Percentiles rank a stretch among this genome's conserved stretches.
phyloP scores from a whole-genome alignment of 805 yeast species.

The Lachancea fermentati region DNA sequence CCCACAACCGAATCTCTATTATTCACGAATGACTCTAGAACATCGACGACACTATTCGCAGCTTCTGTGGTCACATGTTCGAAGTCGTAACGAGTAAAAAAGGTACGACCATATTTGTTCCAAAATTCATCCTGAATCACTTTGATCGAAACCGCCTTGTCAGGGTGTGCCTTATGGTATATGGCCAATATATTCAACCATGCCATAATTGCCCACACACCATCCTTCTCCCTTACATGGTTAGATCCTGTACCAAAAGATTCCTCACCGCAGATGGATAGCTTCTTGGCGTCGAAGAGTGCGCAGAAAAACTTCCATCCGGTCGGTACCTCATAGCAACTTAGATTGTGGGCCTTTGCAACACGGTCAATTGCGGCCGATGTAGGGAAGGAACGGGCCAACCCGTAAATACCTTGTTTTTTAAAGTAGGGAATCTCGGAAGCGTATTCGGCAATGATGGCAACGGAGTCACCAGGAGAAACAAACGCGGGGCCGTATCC shows the following conservation, averaged over 20 bases:
- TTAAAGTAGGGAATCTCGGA: constrained; percentile 87
- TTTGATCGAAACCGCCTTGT: constrained; percentile 58
- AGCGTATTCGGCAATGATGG: constrained; percentile 93
- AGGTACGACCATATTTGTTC: constrained; percentile 92
- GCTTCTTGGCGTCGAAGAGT: constrained; percentile 83
- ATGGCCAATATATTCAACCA: constrained; percentile 95
- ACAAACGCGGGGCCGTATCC: constrained; percentile 86
- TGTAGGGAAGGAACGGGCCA: constrained; percentile 98
- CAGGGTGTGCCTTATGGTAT: constrained; percentile 58
- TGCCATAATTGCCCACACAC: constrained; percentile 95
- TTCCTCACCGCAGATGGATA: constrained; percentile 97
- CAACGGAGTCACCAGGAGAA: constrained; percentile 97
- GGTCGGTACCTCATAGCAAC: constrained; percentile 92
- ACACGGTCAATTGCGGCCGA: constrained; percentile 91
- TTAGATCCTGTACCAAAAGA: constrained; percentile 97
- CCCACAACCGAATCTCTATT: constrained; percentile 42
- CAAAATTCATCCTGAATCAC: constrained; percentile 82
- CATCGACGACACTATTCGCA: constrained; percentile 61
- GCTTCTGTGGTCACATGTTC: constrained; percentile 76
- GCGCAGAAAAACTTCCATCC: constrained; percentile 99
- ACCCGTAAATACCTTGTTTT: constrained; percentile 79
- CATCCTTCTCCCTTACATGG: constrained; percentile 96
- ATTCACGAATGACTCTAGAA: constrained; percentile 39
- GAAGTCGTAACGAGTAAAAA: constrained; percentile 91
- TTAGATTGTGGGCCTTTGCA: constrained; percentile 67